phyloP scores from a whole-genome alignment of 192 early-diverging fungal genomes.

The Phycomyces nitens region DNA sequence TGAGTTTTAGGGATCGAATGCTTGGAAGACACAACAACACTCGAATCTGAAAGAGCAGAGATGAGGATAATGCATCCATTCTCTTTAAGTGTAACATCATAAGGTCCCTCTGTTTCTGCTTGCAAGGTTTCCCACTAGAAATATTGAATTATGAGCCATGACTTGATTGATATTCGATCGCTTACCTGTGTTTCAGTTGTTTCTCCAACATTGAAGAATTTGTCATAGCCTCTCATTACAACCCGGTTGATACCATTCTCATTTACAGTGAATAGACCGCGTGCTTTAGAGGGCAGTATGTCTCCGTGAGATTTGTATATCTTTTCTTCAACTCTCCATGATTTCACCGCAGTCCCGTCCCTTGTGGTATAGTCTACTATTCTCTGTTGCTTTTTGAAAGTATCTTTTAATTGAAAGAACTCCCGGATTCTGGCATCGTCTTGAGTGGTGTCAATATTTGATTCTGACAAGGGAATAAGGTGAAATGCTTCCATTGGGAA shows the following conservation, averaged over 20 bases:
- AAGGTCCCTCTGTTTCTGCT: conserved; percentile 69
- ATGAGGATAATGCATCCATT: conserved; percentile 94
- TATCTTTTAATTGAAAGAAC: too few species aligned
- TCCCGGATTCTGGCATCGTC: too few species aligned
- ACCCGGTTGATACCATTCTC: conserved; percentile 47
- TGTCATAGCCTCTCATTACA: conserved; percentile 88
- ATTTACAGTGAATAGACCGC: conserved; percentile 74
- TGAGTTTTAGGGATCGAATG: conserved; percentile 57
- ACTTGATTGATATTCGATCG: too few species aligned
- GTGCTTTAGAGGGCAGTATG: conserved; percentile 67
- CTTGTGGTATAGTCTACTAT: too few species aligned
- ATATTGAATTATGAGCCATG: too few species aligned
- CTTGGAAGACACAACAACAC: conserved; percentile 83
- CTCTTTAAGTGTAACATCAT: conserved; percentile 90
- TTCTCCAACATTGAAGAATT: conserved; percentile 89
- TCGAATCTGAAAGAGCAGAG: conserved; percentile 54
- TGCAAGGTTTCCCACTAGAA: conserved; percentile 49
- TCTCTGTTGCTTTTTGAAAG: too few species aligned
- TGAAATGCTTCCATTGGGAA: too few species aligned
- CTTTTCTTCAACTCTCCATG: too few species aligned
- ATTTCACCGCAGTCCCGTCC: too few species aligned
- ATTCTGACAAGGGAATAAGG: too few species aligned
- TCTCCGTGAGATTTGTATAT: conserved; percentile 8
- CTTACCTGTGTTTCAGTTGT: conserved; percentile 51
- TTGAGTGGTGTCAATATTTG: too few species aligned